These are phyloP conservation scores for Triticum timopheevii DNA, from an alignment of 176 grass and related monocot genomes.

Conservation along the genomic window DNA sequence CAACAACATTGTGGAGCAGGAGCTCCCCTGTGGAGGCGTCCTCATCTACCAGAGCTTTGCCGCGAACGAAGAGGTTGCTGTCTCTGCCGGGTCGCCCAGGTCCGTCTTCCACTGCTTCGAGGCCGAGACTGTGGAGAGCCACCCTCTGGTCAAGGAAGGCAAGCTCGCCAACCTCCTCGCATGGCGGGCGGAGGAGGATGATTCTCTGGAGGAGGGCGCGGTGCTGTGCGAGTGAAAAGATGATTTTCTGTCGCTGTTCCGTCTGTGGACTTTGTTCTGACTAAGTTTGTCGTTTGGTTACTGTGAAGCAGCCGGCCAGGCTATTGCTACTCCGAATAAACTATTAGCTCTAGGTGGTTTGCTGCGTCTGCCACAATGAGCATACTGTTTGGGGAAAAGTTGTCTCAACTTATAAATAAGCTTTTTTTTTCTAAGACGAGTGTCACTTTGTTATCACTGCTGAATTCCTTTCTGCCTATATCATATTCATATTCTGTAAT, in stretches of 20 bases:
- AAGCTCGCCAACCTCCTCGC: constrained; percentile 37
- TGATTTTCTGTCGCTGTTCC: constrained; percentile 6
- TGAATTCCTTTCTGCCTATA: no score
- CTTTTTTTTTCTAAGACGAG: not conserved
- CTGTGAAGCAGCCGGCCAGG: constrained; percentile 84
- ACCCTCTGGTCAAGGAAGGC: constrained; percentile 10
- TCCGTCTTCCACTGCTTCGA: constrained; percentile 55
- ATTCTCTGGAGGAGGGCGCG: constrained; percentile 29
- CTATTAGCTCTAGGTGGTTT: constrained; percentile 62
- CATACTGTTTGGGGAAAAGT: constrained; percentile 3
- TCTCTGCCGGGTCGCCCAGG: constrained; percentile 32
- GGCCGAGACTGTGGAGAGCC: constrained; percentile 21
- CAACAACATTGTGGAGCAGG: constrained; percentile 55
- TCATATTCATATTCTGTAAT: no score
- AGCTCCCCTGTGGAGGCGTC: constrained; percentile 37
- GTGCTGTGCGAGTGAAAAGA: constrained; percentile 24
- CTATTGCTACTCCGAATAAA: constrained; percentile 40
- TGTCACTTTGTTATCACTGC: no score
- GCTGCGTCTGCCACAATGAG: constrained; percentile 85
- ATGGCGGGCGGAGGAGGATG: constrained; percentile 39
- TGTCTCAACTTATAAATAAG: constrained; percentile 34
- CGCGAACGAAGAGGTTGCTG: not conserved
- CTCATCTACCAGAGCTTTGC: constrained; percentile 64
- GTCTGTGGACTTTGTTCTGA: not conserved
- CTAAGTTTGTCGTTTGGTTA: constrained; percentile 33